These are phyloP conservation scores for Ophiostoma populinum DNA, from an alignment of 2,329 filamentous ascomycete species.

Conservation along the genomic window DNA sequence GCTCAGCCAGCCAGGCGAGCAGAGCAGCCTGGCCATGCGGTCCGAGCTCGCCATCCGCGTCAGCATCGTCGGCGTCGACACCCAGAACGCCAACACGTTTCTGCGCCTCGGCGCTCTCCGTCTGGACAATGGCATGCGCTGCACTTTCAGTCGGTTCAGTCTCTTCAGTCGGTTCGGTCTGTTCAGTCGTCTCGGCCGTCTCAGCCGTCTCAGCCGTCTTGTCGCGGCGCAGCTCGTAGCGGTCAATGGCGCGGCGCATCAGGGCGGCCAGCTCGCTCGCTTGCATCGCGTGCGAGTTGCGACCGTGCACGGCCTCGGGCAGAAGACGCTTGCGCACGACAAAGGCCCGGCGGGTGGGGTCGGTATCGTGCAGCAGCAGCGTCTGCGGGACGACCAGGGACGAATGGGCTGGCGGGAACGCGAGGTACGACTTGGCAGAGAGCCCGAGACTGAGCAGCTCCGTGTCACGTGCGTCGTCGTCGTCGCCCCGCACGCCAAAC, in stretches of 20 bases:
- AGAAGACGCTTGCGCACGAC: too few relatives aligned
- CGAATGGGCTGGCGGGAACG: constrained; percentile 30
- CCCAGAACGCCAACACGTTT: too few relatives aligned
- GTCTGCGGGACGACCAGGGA: constrained; percentile 31
- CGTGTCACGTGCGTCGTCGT: constrained; percentile 1
- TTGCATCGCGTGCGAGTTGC: constrained; percentile 29
- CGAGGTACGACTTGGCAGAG: constrained; percentile 24
- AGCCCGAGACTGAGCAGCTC: constrained; percentile 10
- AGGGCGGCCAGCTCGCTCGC: constrained; percentile 27
- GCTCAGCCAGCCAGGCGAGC: constrained; percentile 8
- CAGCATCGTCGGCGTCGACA: constrained; percentile 17
- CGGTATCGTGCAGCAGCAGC: constrained; percentile 32
- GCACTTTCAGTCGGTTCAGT: too few relatives aligned
- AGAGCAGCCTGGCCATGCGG: constrained; percentile 2
- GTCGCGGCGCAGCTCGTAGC: constrained; percentile 26
- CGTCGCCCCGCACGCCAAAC: constrained; percentile 7
- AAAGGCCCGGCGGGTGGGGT: too few relatives aligned
- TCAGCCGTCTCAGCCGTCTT: not conserved
- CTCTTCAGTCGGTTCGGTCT: too few relatives aligned
- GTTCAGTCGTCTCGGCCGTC: not conserved
- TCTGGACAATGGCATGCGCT: too few relatives aligned
- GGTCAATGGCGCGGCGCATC: constrained; percentile 32
- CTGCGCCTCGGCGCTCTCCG: too few relatives aligned
- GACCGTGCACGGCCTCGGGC: constrained; percentile 10
- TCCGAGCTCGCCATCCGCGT: constrained; percentile 18